Evolutionary conservation across 2,329 filamentous ascomycete genomes (phyloP).

Genomic region (Parafenestella ontariensis): DNA sequence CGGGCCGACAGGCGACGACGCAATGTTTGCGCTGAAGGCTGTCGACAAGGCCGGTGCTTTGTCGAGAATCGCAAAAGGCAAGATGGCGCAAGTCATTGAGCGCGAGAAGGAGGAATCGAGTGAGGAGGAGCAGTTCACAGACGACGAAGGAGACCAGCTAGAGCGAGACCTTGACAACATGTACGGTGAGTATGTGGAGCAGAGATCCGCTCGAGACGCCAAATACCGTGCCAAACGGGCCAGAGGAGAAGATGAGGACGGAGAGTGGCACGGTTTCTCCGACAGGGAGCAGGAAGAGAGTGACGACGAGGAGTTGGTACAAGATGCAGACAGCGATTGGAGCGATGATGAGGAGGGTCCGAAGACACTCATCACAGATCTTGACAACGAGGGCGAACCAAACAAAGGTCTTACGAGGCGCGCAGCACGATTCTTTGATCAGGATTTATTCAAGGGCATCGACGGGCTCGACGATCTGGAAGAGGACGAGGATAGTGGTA

Average conservation of each 20-base stretch:
- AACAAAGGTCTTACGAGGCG: slow-evolving; percentile 76
- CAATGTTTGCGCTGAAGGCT: slow-evolving; percentile 85
- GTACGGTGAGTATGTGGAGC: slow-evolving; percentile 85
- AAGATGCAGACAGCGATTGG: slow-evolving; percentile 69
- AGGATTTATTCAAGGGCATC: slow-evolving; percentile 91
- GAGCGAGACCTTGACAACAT: slow-evolving; percentile 85
- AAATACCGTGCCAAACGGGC: slow-evolving; percentile 92
- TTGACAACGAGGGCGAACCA: slow-evolving; percentile 62
- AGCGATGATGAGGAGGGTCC: slow-evolving; percentile 64
- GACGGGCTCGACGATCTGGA: slow-evolving; percentile 69
- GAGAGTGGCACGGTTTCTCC: slow-evolving; percentile 89
- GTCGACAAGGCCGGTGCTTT: slow-evolving; percentile 78
- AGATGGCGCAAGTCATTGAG: slow-evolving; percentile 74
- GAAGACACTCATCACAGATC: slow-evolving; percentile 66
- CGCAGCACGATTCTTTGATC: slow-evolving; percentile 88
- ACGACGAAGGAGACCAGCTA: slow-evolving; percentile 81
- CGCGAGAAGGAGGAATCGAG: slow-evolving; percentile 58
- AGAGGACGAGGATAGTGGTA: slow-evolving; percentile 50
- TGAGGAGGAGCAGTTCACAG: slow-evolving; percentile 62
- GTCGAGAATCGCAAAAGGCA: slow-evolving; percentile 74
- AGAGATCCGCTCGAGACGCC: slow-evolving; percentile 78
- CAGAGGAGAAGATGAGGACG: slow-evolving; percentile 74
- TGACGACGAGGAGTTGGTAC: slow-evolving; percentile 63
- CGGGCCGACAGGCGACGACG: slow-evolving; percentile 77
- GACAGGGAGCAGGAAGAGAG: slow-evolving; percentile 63